These are phyloP conservation scores for Artemisia annua DNA, from an alignment of 129 eudicot genomes.

Conservation along the genomic window DNA sequence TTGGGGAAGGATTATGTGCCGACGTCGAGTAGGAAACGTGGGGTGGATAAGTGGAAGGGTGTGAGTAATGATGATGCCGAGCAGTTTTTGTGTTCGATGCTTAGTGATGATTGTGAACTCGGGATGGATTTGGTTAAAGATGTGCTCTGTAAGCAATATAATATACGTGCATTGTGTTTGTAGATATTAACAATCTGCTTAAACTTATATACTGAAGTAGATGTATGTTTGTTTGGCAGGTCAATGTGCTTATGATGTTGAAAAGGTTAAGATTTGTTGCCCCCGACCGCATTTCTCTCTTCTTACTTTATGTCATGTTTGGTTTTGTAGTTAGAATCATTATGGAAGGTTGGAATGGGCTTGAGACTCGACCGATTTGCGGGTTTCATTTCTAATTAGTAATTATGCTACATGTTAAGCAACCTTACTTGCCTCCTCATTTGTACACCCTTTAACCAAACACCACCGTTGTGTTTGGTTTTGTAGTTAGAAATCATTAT, in stretches of 20 bases:
- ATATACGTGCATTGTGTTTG: background rate
- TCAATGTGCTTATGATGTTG: slow-evolving; percentile 74
- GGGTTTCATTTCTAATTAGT: too few species aligned
- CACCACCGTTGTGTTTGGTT: too few species aligned
- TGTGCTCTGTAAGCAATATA: slow-evolving; percentile 67
- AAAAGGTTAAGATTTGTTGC: slow-evolving; percentile 56
- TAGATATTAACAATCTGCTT: background rate
- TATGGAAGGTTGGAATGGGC: too few species aligned
- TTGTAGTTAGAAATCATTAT: too few species aligned
- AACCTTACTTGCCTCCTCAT: too few species aligned
- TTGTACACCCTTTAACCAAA: too few species aligned
- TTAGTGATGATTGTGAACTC: slow-evolving; percentile 76
- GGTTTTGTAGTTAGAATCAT: too few species aligned
- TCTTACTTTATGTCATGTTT: too few species aligned
- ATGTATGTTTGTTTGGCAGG: slow-evolving; percentile 58
- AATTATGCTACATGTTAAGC: too few species aligned
- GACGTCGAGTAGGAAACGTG: slow-evolving; percentile 43
- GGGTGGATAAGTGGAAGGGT: slow-evolving; percentile 28
- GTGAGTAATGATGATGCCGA: slow-evolving; percentile 58
- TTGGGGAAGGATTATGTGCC: slow-evolving; percentile 80
- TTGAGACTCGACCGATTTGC: too few species aligned
- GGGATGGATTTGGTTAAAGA: slow-evolving; percentile 83
- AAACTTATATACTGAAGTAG: slow-evolving; percentile 11
- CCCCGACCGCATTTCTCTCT: too few species aligned
- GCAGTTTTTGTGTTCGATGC: slow-evolving; percentile 87